These are phyloP conservation scores for Diaporthe capsici DNA, from an alignment of 2,329 filamentous ascomycete genomes.

Conservation along the genomic window DNA sequence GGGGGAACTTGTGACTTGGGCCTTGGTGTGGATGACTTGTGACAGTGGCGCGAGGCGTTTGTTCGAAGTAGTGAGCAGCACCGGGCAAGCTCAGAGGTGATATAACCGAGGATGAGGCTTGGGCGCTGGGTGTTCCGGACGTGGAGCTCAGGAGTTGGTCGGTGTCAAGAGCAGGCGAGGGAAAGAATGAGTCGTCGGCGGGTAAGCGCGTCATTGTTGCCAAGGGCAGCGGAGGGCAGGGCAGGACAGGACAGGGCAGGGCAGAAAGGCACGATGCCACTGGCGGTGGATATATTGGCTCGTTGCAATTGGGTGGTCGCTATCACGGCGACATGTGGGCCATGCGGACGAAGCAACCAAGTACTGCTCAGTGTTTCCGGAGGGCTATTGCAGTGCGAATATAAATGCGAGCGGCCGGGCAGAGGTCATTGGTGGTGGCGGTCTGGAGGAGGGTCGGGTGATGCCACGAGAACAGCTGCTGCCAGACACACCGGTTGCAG, in stretches of 20 bases:
- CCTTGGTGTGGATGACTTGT: slow-evolving; percentile 45
- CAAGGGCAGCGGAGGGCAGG: background rate
- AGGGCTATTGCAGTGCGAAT: slow-evolving; percentile 10
- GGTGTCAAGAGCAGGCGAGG: slow-evolving; percentile 55
- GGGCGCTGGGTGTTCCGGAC: slow-evolving; percentile 46
- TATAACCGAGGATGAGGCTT: slow-evolving; percentile 54
- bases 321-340: slow-evolving; percentile 24
- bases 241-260: slow-evolving; percentile 1
- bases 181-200: slow-evolving; percentile 58
- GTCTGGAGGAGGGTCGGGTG: slow-evolving; percentile 25
- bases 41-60: slow-evolving; percentile 43
- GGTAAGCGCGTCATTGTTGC: slow-evolving; percentile 57
- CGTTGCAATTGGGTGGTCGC: slow-evolving; percentile 26
- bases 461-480: slow-evolving; percentile 19
- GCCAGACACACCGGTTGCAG: slow-evolving; percentile 19
- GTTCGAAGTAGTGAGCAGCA: slow-evolving; percentile 56
- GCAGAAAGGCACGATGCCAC: slow-evolving; percentile 17
- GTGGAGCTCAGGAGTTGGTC: slow-evolving; percentile 45
- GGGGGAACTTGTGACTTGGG: slow-evolving; percentile 14
- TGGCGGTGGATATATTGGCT: slow-evolving; percentile 35
- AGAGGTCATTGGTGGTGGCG: slow-evolving; percentile 23
- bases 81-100: slow-evolving; percentile 57
- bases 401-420: slow-evolving; percentile 7
- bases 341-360: slow-evolving; percentile 19
- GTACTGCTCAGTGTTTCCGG: background rate